Evolutionary conservation across 176 grass and related monocot genomes (phyloP).

Genomic region (Hsuehochloa calcarea): DNA sequence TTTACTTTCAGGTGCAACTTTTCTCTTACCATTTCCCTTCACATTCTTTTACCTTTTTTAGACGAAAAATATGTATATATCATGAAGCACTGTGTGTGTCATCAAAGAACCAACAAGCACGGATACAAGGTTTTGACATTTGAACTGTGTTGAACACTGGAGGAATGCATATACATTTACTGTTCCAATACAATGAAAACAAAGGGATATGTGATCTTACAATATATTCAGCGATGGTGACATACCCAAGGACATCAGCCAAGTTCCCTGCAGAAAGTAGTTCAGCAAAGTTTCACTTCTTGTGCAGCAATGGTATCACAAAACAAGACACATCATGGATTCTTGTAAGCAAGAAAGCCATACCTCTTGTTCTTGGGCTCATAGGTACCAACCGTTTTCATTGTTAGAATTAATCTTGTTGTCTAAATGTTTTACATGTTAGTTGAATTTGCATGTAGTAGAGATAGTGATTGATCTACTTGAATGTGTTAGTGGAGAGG

Average conservation of each 20-base stretch:
- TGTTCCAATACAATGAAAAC: neutral
- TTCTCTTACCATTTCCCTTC: neutral
- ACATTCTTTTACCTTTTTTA: too few relatives aligned
- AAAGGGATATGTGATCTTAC: slow-evolving; percentile 46
- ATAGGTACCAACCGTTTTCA: slow-evolving; percentile 56
- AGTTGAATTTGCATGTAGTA: too few relatives aligned
- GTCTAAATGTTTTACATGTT: too few relatives aligned
- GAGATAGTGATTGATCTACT: too few relatives aligned
- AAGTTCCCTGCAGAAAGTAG: slow-evolving; percentile 51
- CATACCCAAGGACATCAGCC: slow-evolving; percentile 72
- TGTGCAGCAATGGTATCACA: neutral
- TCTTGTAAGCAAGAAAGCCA: neutral
- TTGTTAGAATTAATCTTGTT: too few relatives aligned
- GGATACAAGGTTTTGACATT: neutral
- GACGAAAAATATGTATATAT: neutral
- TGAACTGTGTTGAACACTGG: neutral
- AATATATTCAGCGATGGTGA: slow-evolving; percentile 64
- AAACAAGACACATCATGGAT: neutral
- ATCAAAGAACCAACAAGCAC: neutral
- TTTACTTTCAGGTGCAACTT: neutral
- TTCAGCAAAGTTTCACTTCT: neutral
- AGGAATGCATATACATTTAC: neutral
- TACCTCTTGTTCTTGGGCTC: slow-evolving; percentile 57
- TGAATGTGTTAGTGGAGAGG: too few relatives aligned
- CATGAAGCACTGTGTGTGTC: neutral